Evolutionary conservation across 495 filamentous ascomycete genomes (phyloP), one percentile per base, ranked within the genome.

Genomic region (Paragyromitra xinjiangensis): DNA sequence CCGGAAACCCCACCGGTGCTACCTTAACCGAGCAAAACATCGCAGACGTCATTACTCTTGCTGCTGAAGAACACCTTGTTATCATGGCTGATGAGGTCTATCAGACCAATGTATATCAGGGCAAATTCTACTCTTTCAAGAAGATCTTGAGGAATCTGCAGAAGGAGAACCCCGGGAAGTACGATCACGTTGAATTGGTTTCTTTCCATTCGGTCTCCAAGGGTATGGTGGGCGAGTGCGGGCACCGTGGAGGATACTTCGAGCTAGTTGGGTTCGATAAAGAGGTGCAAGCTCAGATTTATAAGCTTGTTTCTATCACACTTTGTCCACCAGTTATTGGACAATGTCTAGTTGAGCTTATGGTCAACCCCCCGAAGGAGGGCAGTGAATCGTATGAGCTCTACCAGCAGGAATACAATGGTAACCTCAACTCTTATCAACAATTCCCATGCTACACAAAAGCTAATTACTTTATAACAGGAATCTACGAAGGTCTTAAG

Each of bases 211-310:
- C 91, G 78, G 86, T 92, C 71, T 95, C 92, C 75, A 98, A 98
- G 89, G 95, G 95, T 80, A 97, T 98, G 94, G 92, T 98, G 11
- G 95, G 95, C 80, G 95, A 98, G 85, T 98, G 95, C 82, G 96
- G 95, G 50, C 95, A 99, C 85, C 93, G 95, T 51, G 96, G 94
- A 75, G 95, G 95, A 62, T 99, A 95, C 86, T 98, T 98, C 83
- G 95, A 99, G 85, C 89, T 99, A 69, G 88, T 92, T 68, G 92
- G 92, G 71, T 98, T 99, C 84, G 91, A 95, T 83, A 87, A 90
- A 12, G 87, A 90, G 80, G 96, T 99, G 70, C 89, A 91, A 72
- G 94, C 91, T 65, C 92, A 98, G 87, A 94, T 99, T 84, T 99
- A 99, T 88, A 99, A 99, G 86, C 95, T 97, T 83, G 91, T 98